These are phyloP conservation scores for Stropharia rugosoannulata DNA, from an alignment of 768 basidiomycete species.

Conservation along the genomic window DNA sequence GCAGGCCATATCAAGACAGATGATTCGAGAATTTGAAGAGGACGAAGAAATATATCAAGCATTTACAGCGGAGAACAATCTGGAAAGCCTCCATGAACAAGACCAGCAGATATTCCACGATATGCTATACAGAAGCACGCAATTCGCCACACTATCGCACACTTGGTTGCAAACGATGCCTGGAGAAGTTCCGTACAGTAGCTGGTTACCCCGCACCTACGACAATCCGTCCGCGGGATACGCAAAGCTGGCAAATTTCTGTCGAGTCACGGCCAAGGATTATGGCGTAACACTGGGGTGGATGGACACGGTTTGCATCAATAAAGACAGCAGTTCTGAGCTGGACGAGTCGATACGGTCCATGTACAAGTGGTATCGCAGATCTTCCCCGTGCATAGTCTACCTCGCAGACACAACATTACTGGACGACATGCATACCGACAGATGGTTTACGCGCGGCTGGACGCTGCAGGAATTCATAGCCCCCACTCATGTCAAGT, in stretches of 20 bases:
- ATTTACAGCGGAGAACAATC: no score
- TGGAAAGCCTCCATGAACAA: no score
- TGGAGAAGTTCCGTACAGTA: neutral
- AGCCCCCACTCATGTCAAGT: neutral
- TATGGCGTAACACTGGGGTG: neutral
- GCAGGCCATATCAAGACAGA: neutral
- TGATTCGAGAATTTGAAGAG: neutral
- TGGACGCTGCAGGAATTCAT: slow-evolving; percentile 6
- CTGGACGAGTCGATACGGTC: slow-evolving; percentile 8
- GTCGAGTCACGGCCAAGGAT: neutral
- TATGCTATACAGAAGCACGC: no score
- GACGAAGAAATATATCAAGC: no score
- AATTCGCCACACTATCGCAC: neutral
- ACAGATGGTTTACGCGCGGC: neutral
- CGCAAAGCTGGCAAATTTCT: neutral
- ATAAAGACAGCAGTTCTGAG: slow-evolving; percentile 4
- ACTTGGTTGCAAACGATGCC: neutral
- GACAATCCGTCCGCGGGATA: neutral
- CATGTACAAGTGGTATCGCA: slow-evolving; percentile 6
- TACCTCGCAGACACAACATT: slow-evolving; percentile 2
- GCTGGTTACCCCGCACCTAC: neutral
- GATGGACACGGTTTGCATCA: slow-evolving; percentile 7
- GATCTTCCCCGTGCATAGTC: neutral
- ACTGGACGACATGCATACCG: neutral
- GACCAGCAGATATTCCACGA: no score